A percentile compares a stretch with the other conserved stretches of the same genome.
Conservation (phyloP, 768 basidiomycete species). For the Austroboletus eburneus region DNA sequence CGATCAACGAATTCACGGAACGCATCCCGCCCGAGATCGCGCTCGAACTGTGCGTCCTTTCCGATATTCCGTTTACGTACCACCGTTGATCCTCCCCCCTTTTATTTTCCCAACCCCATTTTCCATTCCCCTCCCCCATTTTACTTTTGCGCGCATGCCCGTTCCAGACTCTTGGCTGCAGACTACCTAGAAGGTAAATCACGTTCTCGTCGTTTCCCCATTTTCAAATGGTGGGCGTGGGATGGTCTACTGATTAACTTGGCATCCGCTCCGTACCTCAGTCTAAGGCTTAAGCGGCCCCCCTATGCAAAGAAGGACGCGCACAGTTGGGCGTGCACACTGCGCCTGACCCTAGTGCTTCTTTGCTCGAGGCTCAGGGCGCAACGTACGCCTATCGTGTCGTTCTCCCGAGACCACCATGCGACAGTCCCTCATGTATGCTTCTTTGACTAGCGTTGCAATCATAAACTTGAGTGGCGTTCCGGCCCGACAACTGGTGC, state of each 20-base stretch:
- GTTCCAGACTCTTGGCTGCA: conserved; percentile 51
- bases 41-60: conserved; percentile 71
- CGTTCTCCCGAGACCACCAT: no score
- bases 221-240: conserved; percentile 16
- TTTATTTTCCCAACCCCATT: conserved; percentile 5
- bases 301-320: not conserved
- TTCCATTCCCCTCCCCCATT: not conserved
- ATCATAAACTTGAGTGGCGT: no score
- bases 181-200: conserved; percentile 61
- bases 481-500: no score
- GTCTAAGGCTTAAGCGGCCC: conserved; percentile 5
- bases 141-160: conserved; percentile 1
- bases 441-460: no score
- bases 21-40: conserved; percentile 85
- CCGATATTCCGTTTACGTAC: not conserved
- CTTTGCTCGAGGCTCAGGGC: no score
- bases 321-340: not conserved
- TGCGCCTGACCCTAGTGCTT: not conserved
- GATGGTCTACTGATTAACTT: conserved; percentile 9
- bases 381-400: no score
- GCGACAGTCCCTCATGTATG: no score
- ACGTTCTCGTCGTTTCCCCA: not conserved
- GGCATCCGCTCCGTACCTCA: conserved; percentile 7
- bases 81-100: conserved; percentile 13
- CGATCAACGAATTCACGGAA: conserved; percentile 71